phyloP scores from a whole-genome alignment of 345 rosid species.

The Gossypium anomalum region DNA sequence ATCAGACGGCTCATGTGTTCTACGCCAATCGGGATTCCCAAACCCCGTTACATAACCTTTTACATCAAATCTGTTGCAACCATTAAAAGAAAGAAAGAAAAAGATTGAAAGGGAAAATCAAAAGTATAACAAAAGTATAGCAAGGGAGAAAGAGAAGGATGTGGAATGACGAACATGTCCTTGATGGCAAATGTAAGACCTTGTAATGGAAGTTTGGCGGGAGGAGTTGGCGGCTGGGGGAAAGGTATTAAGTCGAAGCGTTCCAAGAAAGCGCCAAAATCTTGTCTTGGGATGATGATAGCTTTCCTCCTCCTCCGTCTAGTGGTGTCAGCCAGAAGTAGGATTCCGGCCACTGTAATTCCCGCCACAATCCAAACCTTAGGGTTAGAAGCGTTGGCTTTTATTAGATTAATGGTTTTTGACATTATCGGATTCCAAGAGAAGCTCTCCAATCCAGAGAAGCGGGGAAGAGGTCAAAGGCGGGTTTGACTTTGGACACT shows the following conservation, averaged over 20 bases:
- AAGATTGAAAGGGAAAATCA: neutral
- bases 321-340: slow-evolving; percentile 58
- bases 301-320: slow-evolving; percentile 44
- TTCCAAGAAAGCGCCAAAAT: slow-evolving; percentile 75
- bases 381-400: slow-evolving; percentile 48
- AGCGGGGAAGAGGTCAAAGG: slow-evolving; percentile 20
- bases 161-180: slow-evolving; percentile 50
- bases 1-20: slow-evolving; percentile 65
- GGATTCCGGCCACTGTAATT: slow-evolving; percentile 67
- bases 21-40: slow-evolving; percentile 80
- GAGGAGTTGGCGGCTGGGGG: slow-evolving; percentile 89
- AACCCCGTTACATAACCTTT: slow-evolving; percentile 73
- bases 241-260: slow-evolving; percentile 65
- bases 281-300: slow-evolving; percentile 30
- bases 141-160: neutral
- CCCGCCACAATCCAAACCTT: slow-evolving; percentile 79
- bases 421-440: slow-evolving; percentile 31
- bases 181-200: slow-evolving; percentile 68
- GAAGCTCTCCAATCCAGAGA: no score
- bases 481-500: slow-evolving; percentile 21
- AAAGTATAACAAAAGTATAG: neutral
- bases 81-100: slow-evolving; percentile 3
- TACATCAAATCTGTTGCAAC: slow-evolving; percentile 63
- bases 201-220: slow-evolving; percentile 62
- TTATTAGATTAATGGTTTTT: slow-evolving; percentile 41